phyloP scores from a whole-genome alignment of 108 stramenopile species.

The Seminavis robusta region DNA sequence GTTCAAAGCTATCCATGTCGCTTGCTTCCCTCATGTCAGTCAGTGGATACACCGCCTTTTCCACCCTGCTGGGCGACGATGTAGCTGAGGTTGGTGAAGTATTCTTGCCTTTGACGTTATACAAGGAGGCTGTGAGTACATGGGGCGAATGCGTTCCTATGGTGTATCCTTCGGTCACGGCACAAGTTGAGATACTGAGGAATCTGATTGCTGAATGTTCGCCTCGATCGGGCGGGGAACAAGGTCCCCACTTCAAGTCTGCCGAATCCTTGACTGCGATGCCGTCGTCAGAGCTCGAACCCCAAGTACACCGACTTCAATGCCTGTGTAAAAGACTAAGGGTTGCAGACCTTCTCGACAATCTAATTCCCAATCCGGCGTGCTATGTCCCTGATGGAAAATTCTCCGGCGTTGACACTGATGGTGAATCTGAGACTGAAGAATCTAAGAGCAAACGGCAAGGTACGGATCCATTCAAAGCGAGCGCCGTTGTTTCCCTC shows the following conservation, averaged over 20 bases:
- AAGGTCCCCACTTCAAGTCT: background rate
- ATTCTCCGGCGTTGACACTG: no score
- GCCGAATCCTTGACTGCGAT: conserved; percentile 11
- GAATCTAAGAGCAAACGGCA: no score
- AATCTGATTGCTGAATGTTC: conserved; percentile 25
- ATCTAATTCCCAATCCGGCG: conserved; percentile 36
- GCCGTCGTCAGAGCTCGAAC: conserved; percentile 22
- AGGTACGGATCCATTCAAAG: no score
- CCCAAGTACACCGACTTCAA: conserved; percentile 45
- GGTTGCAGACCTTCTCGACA: conserved; percentile 60
- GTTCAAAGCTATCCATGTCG: conserved; percentile 22
- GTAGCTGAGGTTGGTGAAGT: conserved; percentile 22
- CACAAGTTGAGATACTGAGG: conserved; percentile 39
- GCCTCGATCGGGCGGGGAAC: background rate
- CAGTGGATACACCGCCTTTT: conserved; percentile 1
- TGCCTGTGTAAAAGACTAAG: conserved; percentile 61
- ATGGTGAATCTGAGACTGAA: no score
- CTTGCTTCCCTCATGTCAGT: conserved; percentile 18
- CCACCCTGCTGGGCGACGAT: conserved; percentile 6
- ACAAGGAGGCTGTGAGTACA: conserved; percentile 43
- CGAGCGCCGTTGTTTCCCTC: background rate
- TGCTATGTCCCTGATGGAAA: conserved; percentile 11
- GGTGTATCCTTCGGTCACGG: conserved; percentile 38
- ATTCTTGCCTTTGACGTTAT: conserved; percentile 38
- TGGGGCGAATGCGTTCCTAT: conserved; percentile 73